Evolutionary conservation across 768 basidiomycete species (phyloP).

Genomic region (Leccinellum rugosiceps): DNA sequence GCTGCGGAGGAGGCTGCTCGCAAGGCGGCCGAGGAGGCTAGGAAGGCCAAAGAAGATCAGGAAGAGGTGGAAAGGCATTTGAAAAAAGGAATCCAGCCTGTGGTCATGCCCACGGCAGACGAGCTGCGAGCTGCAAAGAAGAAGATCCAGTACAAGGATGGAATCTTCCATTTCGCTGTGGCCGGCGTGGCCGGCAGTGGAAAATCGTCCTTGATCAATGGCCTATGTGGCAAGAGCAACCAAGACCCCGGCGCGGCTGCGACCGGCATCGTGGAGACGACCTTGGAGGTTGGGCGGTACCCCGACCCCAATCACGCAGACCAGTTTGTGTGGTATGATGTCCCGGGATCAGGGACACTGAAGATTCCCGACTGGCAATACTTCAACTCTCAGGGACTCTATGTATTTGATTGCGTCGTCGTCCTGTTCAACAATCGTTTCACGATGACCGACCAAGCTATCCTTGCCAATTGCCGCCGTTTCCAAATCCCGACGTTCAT

Average conservation of each 20-base stretch:
- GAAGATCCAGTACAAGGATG: slow-evolving; percentile 27
- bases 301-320: slow-evolving; percentile 21
- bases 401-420: slow-evolving; percentile 35
- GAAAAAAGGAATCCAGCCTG: slow-evolving; percentile 28
- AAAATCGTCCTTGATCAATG: slow-evolving; percentile 32
- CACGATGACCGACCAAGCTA: slow-evolving; percentile 35
- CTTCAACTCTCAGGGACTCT: slow-evolving; percentile 38
- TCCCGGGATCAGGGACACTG: slow-evolving; percentile 38
- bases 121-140: slow-evolving; percentile 26
- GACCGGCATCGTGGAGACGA: slow-evolving; percentile 35
- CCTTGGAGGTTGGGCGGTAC: slow-evolving; percentile 29
- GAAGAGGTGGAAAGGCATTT: slow-evolving; percentile 23
- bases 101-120: slow-evolving; percentile 27
- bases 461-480: slow-evolving; percentile 30
- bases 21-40: slow-evolving; percentile 21
- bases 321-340: slow-evolving; percentile 36
- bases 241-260: slow-evolving; percentile 27
- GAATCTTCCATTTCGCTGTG: slow-evolving; percentile 29
- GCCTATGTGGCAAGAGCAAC: slow-evolving; percentile 31
- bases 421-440: slow-evolving; percentile 36
- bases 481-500: slow-evolving; percentile 36
- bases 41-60: slow-evolving; percentile 16
- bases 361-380: slow-evolving; percentile 37
- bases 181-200: slow-evolving; percentile 32
- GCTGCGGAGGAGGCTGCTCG: slow-evolving; percentile 27